phyloP scores from a whole-genome alignment of 177 flowering plant genomes.

The Telopea speciosissima region DNA sequence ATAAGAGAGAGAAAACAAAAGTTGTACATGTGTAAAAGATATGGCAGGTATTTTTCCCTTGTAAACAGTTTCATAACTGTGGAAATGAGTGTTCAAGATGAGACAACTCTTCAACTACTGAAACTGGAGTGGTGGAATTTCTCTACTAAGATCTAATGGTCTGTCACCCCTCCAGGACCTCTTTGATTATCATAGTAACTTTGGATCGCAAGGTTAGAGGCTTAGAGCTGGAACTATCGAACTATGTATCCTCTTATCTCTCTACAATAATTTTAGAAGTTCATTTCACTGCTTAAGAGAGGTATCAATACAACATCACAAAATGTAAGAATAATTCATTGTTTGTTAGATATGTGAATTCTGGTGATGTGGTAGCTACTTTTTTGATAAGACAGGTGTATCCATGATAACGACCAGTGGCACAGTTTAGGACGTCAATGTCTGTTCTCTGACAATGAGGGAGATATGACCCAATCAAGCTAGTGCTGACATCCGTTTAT shows the following conservation, averaged over 20 bases:
- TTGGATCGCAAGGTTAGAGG: too few relatives aligned
- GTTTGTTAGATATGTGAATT: background rate
- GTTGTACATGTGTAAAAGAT: background rate
- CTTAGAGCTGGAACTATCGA: too few relatives aligned
- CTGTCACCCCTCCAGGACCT: background rate
- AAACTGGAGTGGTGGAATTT: too few relatives aligned
- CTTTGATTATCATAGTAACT: too few relatives aligned
- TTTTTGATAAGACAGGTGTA: background rate
- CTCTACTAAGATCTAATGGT: too few relatives aligned
- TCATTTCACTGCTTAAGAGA: background rate
- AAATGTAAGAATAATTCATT: too few relatives aligned
- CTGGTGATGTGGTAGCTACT: background rate
- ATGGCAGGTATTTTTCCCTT: background rate
- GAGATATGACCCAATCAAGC: too few relatives aligned
- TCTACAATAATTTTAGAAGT: too few relatives aligned
- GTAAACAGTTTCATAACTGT: background rate
- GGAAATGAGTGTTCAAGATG: background rate
- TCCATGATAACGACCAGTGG: background rate
- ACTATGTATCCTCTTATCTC: too few relatives aligned
- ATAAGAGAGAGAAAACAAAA: background rate
- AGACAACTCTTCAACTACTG: background rate
- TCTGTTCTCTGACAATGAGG: background rate
- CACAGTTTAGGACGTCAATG: background rate
- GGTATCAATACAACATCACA: background rate
- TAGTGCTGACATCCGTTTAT: too few relatives aligned